Conservation (phyloP, 768 basidiomycete species). For the Saitozyma podzolica region DNA sequence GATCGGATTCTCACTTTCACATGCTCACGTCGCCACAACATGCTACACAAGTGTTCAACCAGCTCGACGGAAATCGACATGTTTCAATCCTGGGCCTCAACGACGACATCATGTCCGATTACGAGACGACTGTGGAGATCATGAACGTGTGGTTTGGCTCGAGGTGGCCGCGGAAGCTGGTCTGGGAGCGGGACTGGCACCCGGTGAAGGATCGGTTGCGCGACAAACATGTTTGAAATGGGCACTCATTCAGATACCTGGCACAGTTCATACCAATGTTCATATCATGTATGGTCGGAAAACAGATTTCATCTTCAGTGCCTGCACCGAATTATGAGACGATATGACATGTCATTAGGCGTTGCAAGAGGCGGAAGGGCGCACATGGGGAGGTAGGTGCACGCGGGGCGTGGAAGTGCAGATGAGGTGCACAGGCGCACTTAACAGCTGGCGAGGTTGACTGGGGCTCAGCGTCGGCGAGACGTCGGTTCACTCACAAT, state of each 20-base stretch:
- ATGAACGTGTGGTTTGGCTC: conserved; percentile 37
- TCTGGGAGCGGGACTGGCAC: conserved; percentile 29
- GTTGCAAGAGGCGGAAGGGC: no score
- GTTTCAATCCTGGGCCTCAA: conserved; percentile 45
- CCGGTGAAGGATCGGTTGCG: no score
- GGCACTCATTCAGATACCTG: no score
- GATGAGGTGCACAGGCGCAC: no score
- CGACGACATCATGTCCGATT: conserved; percentile 46
- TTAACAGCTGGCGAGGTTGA: conserved; percentile 32
- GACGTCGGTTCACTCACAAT: conserved; percentile 27
- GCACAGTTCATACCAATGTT: no score
- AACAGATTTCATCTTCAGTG: no score
- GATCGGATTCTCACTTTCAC: conserved; percentile 44
- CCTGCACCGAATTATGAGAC: no score
- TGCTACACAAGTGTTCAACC: conserved; percentile 31
- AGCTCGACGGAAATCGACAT: conserved; percentile 26
- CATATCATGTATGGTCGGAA: no score
- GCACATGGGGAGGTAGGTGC: no score
- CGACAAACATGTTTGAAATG: no score
- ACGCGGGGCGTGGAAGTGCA: no score
- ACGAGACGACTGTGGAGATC: conserved; percentile 28
- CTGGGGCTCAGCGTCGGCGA: background rate
- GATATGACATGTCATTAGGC: no score
- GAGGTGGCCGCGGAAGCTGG: conserved; percentile 38
- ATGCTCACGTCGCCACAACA: conserved; percentile 37